Evolutionary conservation across 805 yeast genomes (phyloP).

Genomic region (Sugiyamaella chiloensis): DNA sequence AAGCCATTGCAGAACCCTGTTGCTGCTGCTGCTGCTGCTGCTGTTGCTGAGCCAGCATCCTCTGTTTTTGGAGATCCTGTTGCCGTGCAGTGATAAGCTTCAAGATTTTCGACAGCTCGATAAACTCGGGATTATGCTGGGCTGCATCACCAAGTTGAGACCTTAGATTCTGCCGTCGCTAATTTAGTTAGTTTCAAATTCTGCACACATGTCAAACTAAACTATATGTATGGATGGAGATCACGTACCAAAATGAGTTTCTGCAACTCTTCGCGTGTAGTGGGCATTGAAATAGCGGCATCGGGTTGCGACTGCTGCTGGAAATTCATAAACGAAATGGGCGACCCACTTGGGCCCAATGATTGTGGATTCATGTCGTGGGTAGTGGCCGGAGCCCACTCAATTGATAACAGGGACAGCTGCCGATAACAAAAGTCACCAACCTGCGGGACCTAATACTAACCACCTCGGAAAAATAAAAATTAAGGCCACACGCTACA

Average conservation of each 20-base stretch:
- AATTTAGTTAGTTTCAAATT: too few species aligned
- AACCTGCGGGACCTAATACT: too few species aligned
- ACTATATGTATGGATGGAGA: too few species aligned
- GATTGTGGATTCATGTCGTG: conserved; percentile 7
- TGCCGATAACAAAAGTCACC: too few species aligned
- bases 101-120: conserved; percentile 51
- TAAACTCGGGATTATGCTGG: conserved; percentile 55
- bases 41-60: conserved; percentile 25
- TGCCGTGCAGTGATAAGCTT: conserved; percentile 39
- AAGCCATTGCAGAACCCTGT: conserved; percentile 21
- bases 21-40: conserved; percentile 26
- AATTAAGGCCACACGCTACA: too few species aligned
- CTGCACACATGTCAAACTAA: too few species aligned
- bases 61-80: conserved; percentile 37
- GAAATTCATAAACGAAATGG: conserved; percentile 6
- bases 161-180: conserved; percentile 58
- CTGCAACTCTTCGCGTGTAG: conserved; percentile 27
- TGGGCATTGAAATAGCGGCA: conserved; percentile 18
- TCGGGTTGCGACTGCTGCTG: conserved; percentile 3
- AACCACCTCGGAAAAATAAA: not conserved
- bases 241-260: conserved; percentile 24
- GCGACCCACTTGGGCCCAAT: conserved; percentile 9
- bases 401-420: not conserved
- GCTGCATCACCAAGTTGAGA: conserved; percentile 49
- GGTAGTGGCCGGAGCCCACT: not conserved